Conservation (phyloP, 768 basidiomycete genomes). For the Asterophora lycoperdoides region DNA sequence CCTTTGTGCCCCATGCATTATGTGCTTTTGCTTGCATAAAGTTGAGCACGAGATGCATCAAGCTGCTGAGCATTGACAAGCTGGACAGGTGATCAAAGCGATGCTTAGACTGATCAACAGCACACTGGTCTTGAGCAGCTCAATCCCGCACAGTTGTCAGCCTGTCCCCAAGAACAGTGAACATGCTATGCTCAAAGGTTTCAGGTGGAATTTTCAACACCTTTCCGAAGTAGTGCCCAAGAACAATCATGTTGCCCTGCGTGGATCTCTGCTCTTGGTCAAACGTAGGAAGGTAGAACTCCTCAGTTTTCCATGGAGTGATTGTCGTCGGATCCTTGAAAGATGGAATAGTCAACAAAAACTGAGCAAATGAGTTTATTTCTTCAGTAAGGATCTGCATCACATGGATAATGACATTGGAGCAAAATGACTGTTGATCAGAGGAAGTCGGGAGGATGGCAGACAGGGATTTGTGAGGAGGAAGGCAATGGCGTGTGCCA, state of each 20-base stretch:
- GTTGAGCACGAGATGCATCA: constrained; percentile 18
- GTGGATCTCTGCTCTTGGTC: neutral
- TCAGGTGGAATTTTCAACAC: neutral
- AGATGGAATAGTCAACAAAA: too few relatives aligned
- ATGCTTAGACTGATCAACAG: constrained; percentile 15
- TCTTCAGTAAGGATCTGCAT: too few relatives aligned
- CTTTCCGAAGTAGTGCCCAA: neutral
- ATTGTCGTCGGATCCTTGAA: too few relatives aligned
- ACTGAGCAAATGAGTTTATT: too few relatives aligned
- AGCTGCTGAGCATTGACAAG: constrained; percentile 16
- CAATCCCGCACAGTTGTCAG: neutral
- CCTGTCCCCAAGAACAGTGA: neutral
- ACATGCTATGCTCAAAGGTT: neutral
- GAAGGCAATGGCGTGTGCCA: too few relatives aligned
- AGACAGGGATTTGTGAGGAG: too few relatives aligned
- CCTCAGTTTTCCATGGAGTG: too few relatives aligned
- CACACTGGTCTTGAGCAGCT: constrained; percentile 13
- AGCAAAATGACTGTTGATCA: too few relatives aligned
- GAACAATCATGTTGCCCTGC: neutral
- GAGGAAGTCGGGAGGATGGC: too few relatives aligned
- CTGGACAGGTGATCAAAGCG: constrained; percentile 16
- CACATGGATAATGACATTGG: too few relatives aligned
- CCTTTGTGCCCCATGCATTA: neutral
- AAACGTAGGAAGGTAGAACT: neutral
- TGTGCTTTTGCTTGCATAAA: constrained; percentile 7